Conservation (phyloP, 2,329 filamentous ascomycete species). For the Ceratocystis destructans region DNA sequence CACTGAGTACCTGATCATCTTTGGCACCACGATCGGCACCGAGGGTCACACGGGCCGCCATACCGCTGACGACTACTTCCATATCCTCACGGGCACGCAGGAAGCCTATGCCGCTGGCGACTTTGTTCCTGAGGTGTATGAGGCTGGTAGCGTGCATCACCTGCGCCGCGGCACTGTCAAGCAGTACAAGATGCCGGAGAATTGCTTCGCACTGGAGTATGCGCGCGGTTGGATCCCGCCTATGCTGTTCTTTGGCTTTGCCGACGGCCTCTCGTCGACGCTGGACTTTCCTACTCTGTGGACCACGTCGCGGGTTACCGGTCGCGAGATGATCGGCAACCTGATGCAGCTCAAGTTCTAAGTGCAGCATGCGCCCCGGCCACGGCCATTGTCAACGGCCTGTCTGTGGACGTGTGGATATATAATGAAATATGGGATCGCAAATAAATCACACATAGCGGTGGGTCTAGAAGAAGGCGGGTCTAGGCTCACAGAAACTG, state of each 20-base stretch:
- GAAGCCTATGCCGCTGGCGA: slow-evolving; percentile 57
- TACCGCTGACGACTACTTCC: slow-evolving; percentile 89
- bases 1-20: slow-evolving; percentile 83
- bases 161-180: slow-evolving; percentile 56
- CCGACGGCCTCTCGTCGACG: slow-evolving; percentile 66
- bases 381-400: background rate
- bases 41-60: slow-evolving; percentile 81
- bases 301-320: slow-evolving; percentile 63
- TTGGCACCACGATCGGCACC: slow-evolving; percentile 69
- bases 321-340: slow-evolving; percentile 61
- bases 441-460: background rate
- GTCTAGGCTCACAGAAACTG: background rate
- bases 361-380: slow-evolving; percentile 17
- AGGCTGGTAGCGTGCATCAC: slow-evolving; percentile 56
- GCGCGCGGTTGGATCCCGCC: slow-evolving; percentile 82
- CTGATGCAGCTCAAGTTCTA: slow-evolving; percentile 58
- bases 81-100: slow-evolving; percentile 70
- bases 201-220: slow-evolving; percentile 72
- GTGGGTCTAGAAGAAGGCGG: background rate
- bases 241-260: slow-evolving; percentile 83
- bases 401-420: background rate
- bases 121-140: slow-evolving; percentile 57
- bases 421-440: background rate
- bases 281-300: slow-evolving; percentile 76
- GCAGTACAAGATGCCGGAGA: slow-evolving; percentile 69